These are phyloP conservation scores for Teunomyces barrocoloradensis DNA, from an alignment of 805 yeast genomes.

Conservation along the genomic window DNA sequence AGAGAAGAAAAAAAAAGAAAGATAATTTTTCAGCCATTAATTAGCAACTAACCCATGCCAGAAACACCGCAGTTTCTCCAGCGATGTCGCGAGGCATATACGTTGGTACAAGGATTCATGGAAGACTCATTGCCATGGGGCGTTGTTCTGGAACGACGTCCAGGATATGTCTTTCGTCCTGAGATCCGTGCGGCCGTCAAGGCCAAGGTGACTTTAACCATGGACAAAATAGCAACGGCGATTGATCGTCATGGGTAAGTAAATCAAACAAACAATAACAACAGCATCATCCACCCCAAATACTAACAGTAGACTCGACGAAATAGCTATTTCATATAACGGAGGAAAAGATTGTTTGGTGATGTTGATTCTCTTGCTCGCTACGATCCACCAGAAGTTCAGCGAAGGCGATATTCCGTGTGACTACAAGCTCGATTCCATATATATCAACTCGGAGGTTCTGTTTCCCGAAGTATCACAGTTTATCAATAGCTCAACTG, in stretches of 20 bases:
- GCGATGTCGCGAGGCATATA: conserved; percentile 31
- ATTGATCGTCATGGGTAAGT: conserved; percentile 34
- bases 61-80: conserved; percentile 10
- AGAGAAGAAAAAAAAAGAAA: no score
- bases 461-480: conserved; percentile 69
- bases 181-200: conserved; percentile 24
- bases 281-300: no score
- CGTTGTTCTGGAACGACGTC: conserved; percentile 14
- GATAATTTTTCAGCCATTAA: neutral
- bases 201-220: conserved; percentile 24
- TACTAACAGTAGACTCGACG: conserved; percentile 33
- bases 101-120: conserved; percentile 29
- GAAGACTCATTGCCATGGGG: conserved; percentile 28
- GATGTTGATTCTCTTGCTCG: conserved; percentile 71
- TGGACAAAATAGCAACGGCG: conserved; percentile 26
- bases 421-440: conserved; percentile 48
- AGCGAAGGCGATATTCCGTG: conserved; percentile 17
- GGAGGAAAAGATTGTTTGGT: conserved; percentile 98
- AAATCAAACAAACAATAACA: no score
- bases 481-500: conserved; percentile 59
- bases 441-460: conserved; percentile 71
- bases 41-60: neutral
- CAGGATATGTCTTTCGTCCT: conserved; percentile 20
- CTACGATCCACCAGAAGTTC: conserved; percentile 41
- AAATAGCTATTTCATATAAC: conserved; percentile 80